Evolutionary conservation across 106 monocot species (phyloP), one percentile per base, ranked within the genome.

Genomic region (Phalaenopsis equestris): DNA sequence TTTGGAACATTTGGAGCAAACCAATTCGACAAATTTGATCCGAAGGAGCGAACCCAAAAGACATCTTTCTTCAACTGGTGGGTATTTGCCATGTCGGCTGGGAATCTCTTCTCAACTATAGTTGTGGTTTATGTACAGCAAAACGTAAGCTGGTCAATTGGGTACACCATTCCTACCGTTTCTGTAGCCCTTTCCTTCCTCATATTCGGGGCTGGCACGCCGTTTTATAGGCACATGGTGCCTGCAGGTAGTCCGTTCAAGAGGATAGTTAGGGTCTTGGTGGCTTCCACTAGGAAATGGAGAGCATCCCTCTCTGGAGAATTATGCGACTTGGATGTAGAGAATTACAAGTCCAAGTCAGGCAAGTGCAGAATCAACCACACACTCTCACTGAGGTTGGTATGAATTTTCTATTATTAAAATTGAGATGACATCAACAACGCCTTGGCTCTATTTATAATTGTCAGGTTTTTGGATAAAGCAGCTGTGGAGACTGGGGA

Each of bases 31-130:
- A 90, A 86, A 15, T 91, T 87, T 72, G 83, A 93, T 75, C 82
- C 87, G 0, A 91, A 84, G 77, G 95, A 96, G 81, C 82, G 82
- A 38, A 10, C 41, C 41, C 89, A 89, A 45, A 96, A 93, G 86
- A 82, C 91, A 72, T 93, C 93, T 81, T 96, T 96, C 89, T 96
- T 96, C 93, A 96, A 96, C 79, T 96, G 95, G 95, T 96, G 95
- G 95, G 91, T 90, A 89, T 93, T 96, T 79, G 93, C 91, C 85
- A 91, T 93, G 80, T 96, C 90, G 77, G 80, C 89, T 23, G 95
- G 95, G 55, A 82, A 93, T 24, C 88, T 96, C 73, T 93, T 93
- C 72, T 87, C 93, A 57, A 84, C 82, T 77, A 89, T 86, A 12
- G 82, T 93, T 9, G 85, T 96, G 2, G 85, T 93, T 15, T 96